These are phyloP conservation scores for Malania oleifera DNA, from an alignment of 164 flowering plant genomes.

Conservation along the genomic window DNA sequence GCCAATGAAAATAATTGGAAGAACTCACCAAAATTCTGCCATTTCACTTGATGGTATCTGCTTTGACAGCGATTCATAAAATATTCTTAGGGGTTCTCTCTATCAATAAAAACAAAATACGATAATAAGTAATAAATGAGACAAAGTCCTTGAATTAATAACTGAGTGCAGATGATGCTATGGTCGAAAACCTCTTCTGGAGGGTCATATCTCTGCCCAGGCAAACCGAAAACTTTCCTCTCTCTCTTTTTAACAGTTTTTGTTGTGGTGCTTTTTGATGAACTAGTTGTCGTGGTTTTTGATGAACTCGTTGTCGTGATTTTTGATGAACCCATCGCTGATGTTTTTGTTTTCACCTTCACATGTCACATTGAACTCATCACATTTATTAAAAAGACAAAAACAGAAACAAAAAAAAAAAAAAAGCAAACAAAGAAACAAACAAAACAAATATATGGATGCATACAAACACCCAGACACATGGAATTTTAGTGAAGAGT, in stretches of 20 bases:
- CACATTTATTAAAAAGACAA: slow-evolving; percentile 8
- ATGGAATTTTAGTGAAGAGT: not conserved
- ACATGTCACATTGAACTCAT: slow-evolving; percentile 12
- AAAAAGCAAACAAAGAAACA: not conserved
- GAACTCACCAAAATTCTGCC: slow-evolving; percentile 92
- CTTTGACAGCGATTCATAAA: slow-evolving; percentile 77
- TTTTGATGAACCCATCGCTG: too few species aligned
- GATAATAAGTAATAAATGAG: not conserved
- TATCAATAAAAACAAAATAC: slow-evolving; percentile 27
- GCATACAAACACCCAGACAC: too few species aligned
- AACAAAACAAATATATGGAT: too few species aligned
- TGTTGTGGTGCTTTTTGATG: slow-evolving; percentile 19
- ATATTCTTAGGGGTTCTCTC: slow-evolving; percentile 94
- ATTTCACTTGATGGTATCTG: slow-evolving; percentile 97
- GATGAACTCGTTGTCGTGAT: slow-evolving; percentile 43
- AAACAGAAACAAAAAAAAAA: slow-evolving; percentile 2
- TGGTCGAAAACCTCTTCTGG: slow-evolving; percentile 76
- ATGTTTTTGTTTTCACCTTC: slow-evolving; percentile 58
- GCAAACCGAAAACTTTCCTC: slow-evolving; percentile 74
- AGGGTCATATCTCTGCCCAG: slow-evolving; percentile 86
- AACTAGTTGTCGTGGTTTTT: slow-evolving; percentile 26
- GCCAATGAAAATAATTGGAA: not conserved
- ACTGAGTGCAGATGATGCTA: not conserved
- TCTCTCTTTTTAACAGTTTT: slow-evolving; percentile 47
- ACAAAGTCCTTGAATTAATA: not conserved